Evolutionary conservation across 2,329 filamentous ascomycete genomes (phyloP).

Genomic region (Ceratocystis cacaofunesta): DNA sequence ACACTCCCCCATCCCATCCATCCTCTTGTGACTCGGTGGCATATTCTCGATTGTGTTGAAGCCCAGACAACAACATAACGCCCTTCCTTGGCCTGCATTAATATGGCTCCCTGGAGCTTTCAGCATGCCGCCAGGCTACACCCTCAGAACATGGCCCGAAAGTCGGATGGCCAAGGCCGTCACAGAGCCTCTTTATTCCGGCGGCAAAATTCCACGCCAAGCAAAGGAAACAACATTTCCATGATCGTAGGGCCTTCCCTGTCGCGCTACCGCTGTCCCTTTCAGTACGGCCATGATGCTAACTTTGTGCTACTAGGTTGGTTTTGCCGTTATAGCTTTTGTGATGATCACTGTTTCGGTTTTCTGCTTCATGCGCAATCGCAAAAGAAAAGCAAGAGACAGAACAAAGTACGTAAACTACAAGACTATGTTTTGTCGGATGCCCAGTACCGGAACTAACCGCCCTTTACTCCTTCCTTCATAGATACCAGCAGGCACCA

Average conservation of each 20-base stretch:
- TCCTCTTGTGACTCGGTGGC: neutral
- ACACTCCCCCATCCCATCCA: neutral
- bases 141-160: neutral
- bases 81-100: neutral
- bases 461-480: neutral
- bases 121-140: neutral
- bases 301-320: conserved; percentile 2
- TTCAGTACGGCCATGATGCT: neutral
- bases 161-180: neutral
- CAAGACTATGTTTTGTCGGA: too few relatives aligned
- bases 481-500: conserved; percentile 16
- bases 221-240: conserved; percentile 10
- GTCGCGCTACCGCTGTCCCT: neutral
- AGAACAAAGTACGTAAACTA: conserved; percentile 11
- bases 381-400: conserved; percentile 3
- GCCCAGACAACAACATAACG: neutral
- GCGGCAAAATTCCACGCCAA: neutral
- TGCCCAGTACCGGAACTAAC: neutral
- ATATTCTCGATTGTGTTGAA: neutral
- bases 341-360: conserved; percentile 12
- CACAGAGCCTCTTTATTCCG: neutral
- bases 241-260: conserved; percentile 11
- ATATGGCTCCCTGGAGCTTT: neutral
- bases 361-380: conserved; percentile 18
- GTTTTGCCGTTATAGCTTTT: conserved; percentile 14